Conservation (phyloP, 805 yeast species). For the Saturnispora bothae region DNA sequence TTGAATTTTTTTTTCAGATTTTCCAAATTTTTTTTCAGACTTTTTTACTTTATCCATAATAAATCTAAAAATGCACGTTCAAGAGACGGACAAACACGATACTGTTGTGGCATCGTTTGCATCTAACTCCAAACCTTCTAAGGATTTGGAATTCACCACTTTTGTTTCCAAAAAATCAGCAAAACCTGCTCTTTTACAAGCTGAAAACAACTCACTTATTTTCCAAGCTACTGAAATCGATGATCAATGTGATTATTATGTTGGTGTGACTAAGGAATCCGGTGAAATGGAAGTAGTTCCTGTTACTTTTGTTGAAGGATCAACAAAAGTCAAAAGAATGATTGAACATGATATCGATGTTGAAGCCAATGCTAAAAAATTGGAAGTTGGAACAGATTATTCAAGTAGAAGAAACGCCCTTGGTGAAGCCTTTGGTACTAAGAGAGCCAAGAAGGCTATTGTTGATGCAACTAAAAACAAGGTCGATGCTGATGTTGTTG, state of each 20-base stretch:
- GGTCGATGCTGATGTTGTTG: conserved; percentile 71
- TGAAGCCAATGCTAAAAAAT: conserved; percentile 8
- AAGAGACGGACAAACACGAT: conserved; percentile 6
- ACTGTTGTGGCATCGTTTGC: conserved; percentile 55
- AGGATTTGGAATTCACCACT: conserved; percentile 48
- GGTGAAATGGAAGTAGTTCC: conserved; percentile 44
- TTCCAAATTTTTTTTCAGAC: not conserved
- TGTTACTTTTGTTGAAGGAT: conserved; percentile 11
- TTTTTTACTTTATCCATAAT: not conserved
- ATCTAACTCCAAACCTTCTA: conserved; percentile 61
- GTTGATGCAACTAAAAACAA: conserved; percentile 70
- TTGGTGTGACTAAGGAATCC: conserved; percentile 58
- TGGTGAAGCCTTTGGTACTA: conserved; percentile 96
- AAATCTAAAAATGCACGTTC: conserved; percentile 4
- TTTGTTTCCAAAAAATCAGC: conserved; percentile 37
- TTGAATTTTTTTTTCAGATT: too few species aligned
- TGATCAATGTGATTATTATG: conserved; percentile 43
- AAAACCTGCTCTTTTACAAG: conserved; percentile 46
- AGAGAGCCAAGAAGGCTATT: conserved; percentile 88
- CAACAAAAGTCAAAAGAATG: conserved; percentile 29
- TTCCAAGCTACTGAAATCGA: conserved; percentile 51
- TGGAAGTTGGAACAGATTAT: conserved; percentile 8
- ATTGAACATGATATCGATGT: conserved; percentile 11
- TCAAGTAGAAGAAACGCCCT: conserved; percentile 59
- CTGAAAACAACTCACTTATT: conserved; percentile 63